Evolutionary conservation across 768 basidiomycete genomes (phyloP).

Genomic region (Termitomyces eurrhizus): DNA sequence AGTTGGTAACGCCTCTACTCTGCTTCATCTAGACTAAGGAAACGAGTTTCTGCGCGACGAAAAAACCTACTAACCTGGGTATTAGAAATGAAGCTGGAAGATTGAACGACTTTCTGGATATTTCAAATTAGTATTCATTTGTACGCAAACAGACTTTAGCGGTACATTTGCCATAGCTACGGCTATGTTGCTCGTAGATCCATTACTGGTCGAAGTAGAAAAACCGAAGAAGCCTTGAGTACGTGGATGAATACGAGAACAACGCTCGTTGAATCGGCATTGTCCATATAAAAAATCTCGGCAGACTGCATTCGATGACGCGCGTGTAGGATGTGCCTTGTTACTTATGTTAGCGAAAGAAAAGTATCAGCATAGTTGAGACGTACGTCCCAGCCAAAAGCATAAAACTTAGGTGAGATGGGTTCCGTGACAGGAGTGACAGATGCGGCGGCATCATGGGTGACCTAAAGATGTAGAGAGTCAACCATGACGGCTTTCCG

Average conservation of each 20-base stretch:
- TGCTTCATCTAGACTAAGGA: too few species aligned
- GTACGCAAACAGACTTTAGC: not conserved
- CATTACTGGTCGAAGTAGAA: not conserved
- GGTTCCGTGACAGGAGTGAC: not conserved
- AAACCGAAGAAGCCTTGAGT: not conserved
- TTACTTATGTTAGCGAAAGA: not conserved
- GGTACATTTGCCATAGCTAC: not conserved
- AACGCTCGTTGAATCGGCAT: not conserved
- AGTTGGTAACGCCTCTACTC: not conserved
- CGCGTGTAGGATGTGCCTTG: conserved; percentile 28
- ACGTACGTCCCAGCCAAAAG: conserved; percentile 16
- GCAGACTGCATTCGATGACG: conserved; percentile 15
- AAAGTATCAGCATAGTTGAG: not conserved
- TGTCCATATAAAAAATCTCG: not conserved
- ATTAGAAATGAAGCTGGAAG: not conserved
- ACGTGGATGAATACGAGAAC: conserved; percentile 13
- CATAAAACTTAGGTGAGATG: not conserved
- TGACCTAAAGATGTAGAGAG: not conserved
- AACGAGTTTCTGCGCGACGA: not conserved
- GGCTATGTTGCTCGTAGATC: not conserved
- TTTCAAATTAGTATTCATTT: not conserved
- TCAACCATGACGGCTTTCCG: not conserved
- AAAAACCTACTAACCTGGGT: not conserved
- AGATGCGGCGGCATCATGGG: not conserved
- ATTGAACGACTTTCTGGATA: not conserved